Conservation (phyloP, 2,329 filamentous ascomycete species). For the Alternaria novae-zelandiae region DNA sequence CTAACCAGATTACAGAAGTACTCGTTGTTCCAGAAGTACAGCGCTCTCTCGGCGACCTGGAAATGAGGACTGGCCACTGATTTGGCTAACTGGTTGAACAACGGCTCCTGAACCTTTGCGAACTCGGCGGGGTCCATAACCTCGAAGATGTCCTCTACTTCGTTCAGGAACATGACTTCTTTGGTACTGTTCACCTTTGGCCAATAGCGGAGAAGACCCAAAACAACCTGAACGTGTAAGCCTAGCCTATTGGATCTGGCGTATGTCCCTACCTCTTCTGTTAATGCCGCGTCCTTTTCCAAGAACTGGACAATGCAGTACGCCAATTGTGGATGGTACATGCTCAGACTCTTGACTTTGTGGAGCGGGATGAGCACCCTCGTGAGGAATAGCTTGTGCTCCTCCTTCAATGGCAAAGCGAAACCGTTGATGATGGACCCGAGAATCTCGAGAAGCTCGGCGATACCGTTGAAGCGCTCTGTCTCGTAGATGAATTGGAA, state of each 20-base stretch:
- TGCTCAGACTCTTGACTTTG: slow-evolving; percentile 98
- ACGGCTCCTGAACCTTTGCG: slow-evolving; percentile 95
- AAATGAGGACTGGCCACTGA: slow-evolving; percentile 98
- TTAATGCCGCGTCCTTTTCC: slow-evolving; percentile 95
- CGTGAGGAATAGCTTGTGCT: slow-evolving; percentile 97
- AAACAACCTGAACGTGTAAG: slow-evolving; percentile 71
- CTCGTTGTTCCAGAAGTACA: slow-evolving; percentile 99
- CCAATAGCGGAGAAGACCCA: slow-evolving; percentile 95
- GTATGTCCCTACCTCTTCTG: slow-evolving; percentile 77
- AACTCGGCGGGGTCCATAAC: slow-evolving; percentile 99
- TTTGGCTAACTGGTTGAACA: slow-evolving; percentile 97
- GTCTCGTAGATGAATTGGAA: slow-evolving; percentile 99
- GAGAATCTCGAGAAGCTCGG: slow-evolving; percentile 92
- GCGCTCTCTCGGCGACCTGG: slow-evolving; percentile 93
- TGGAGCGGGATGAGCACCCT: slow-evolving; percentile 90
- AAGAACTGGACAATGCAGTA: slow-evolving; percentile 99
- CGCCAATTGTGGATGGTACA: slow-evolving; percentile 98
- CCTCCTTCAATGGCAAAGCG: slow-evolving; percentile 93
- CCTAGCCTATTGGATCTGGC: slow-evolving; percentile 7
- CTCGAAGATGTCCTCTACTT: slow-evolving; percentile 99
- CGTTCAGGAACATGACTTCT: slow-evolving; percentile 99
- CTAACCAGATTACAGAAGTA: slow-evolving; percentile 99
- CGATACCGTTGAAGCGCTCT: slow-evolving; percentile 97
- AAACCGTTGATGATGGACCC: slow-evolving; percentile 99
- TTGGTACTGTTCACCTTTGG: slow-evolving; percentile 99